Evolutionary conservation across 2,329 filamentous ascomycete species (phyloP).

Genomic region (Colletotrichum musae): DNA sequence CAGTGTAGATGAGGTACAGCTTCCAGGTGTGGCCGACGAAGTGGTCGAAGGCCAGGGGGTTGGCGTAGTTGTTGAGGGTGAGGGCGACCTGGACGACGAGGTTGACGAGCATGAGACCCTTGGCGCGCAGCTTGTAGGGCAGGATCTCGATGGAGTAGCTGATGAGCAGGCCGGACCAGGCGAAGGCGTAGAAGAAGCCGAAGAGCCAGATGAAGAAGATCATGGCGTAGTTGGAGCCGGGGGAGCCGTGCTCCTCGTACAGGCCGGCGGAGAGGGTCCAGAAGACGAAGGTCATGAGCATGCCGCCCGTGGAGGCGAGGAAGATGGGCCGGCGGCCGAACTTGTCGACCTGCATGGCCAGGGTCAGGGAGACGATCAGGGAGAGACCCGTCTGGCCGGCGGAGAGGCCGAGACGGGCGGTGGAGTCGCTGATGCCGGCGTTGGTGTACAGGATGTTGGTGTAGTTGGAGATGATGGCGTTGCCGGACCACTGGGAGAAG

Average conservation of each 20-base stretch:
- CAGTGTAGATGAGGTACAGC: slow-evolving; percentile 70
- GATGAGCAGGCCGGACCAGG: slow-evolving; percentile 70
- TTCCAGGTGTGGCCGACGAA: slow-evolving; percentile 64
- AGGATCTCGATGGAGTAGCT: slow-evolving; percentile 68
- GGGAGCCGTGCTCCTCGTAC: slow-evolving; percentile 56
- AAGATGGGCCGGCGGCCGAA: slow-evolving; percentile 71
- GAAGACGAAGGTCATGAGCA: slow-evolving; percentile 65
- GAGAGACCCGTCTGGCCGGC: slow-evolving; percentile 67
- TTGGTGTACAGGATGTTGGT: slow-evolving; percentile 66
- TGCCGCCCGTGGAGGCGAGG: slow-evolving; percentile 59
- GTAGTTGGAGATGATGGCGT: slow-evolving; percentile 73
- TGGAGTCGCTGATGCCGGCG: slow-evolving; percentile 64
- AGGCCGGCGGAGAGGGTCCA: slow-evolving; percentile 64
- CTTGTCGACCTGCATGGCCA: slow-evolving; percentile 68
- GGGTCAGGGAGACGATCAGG: slow-evolving; percentile 65
- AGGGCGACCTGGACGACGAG: slow-evolving; percentile 68
- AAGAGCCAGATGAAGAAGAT: slow-evolving; percentile 59
- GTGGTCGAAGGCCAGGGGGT: slow-evolving; percentile 67
- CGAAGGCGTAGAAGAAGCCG: slow-evolving; percentile 65
- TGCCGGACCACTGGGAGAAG: slow-evolving; percentile 73
- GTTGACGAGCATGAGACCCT: slow-evolving; percentile 72
- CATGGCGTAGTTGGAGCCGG: slow-evolving; percentile 57
- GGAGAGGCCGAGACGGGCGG: slow-evolving; percentile 57
- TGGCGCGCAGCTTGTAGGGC: slow-evolving; percentile 64
- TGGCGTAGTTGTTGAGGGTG: slow-evolving; percentile 68